These are phyloP conservation scores for Croton setiger DNA, from an alignment of 441 rosid species.

Conservation along the genomic window DNA sequence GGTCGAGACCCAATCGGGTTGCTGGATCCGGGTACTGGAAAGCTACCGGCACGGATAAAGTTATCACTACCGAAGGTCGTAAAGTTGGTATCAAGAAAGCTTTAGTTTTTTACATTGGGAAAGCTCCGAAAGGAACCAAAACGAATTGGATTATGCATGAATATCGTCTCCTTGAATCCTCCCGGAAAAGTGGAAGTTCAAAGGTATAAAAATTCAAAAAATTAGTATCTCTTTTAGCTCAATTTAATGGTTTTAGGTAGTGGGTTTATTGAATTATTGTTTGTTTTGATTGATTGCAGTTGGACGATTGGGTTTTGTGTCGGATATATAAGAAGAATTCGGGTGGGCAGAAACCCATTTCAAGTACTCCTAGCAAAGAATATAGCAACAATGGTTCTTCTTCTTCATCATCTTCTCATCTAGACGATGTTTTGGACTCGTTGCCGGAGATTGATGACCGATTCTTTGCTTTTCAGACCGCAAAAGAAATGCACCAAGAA, in stretches of 20 bases:
- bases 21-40: slow-evolving; percentile 98
- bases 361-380: slow-evolving; percentile 44
- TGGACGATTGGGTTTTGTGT: slow-evolving; percentile 97
- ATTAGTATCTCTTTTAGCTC: neutral
- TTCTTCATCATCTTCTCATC: slow-evolving; percentile 76
- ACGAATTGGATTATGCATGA: slow-evolving; percentile 99
- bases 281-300: slow-evolving; percentile 27
- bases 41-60: slow-evolving; percentile 93
- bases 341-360: slow-evolving; percentile 45
- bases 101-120: slow-evolving; percentile 82
- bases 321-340: slow-evolving; percentile 89
- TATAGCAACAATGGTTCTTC: slow-evolving; percentile 56
- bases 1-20: slow-evolving; percentile 88
- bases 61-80: slow-evolving; percentile 65
- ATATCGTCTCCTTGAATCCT: slow-evolving; percentile 61
- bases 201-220: slow-evolving; percentile 38
- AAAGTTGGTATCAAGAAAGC: slow-evolving; percentile 94
- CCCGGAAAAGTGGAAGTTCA: slow-evolving; percentile 56
- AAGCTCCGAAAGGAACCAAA: slow-evolving; percentile 92
- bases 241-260: neutral
- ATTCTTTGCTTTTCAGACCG: slow-evolving; percentile 43
- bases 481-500: slow-evolving; percentile 43
- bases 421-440: slow-evolving; percentile 75
- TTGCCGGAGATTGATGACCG: slow-evolving; percentile 60
- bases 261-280: neutral